phyloP scores from a whole-genome alignment of 371 early-diverging fungal species.

The Choanephora cucurbitarum region DNA sequence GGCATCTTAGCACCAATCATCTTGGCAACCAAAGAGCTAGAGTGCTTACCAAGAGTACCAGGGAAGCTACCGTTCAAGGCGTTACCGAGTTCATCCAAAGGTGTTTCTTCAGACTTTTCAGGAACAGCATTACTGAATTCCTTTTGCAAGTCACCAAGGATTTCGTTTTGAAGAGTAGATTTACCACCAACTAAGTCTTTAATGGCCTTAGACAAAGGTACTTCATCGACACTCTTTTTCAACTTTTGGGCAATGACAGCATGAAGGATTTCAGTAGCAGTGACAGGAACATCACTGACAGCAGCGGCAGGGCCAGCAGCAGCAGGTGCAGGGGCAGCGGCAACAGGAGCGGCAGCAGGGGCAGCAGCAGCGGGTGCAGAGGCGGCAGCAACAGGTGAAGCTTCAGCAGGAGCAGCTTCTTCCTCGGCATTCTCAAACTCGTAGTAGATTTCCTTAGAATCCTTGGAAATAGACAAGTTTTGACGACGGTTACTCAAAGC shows the following conservation, averaged over 20 bases:
- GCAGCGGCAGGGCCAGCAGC: conserved; percentile 26
- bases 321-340: conserved; percentile 10
- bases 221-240: conserved; percentile 79
- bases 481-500: conserved; percentile 89
- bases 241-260: conserved; percentile 91
- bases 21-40: conserved; percentile 77
- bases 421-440: conserved; percentile 69
- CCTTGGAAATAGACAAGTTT: conserved; percentile 85
- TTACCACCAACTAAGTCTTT: conserved; percentile 96
- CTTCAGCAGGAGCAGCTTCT: conserved; percentile 45
- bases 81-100: conserved; percentile 82
- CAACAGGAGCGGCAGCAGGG: conserved; percentile 46
- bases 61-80: conserved; percentile 64
- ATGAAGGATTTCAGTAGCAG: conserved; percentile 77
- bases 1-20: conserved; percentile 92
- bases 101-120: conserved; percentile 92
- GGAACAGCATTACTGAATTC: conserved; percentile 88
- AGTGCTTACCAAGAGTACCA: conserved; percentile 85
- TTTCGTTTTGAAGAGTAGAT: conserved; percentile 96
- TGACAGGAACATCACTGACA: conserved; percentile 75
- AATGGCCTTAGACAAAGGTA: conserved; percentile 80
- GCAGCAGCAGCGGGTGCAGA: conserved; percentile 57
- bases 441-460: conserved; percentile 93
- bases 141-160: conserved; percentile 93
- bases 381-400: conserved; percentile 50